Conservation (phyloP, 2,329 filamentous ascomycete species). For the Colletotrichum chlorophyti region DNA sequence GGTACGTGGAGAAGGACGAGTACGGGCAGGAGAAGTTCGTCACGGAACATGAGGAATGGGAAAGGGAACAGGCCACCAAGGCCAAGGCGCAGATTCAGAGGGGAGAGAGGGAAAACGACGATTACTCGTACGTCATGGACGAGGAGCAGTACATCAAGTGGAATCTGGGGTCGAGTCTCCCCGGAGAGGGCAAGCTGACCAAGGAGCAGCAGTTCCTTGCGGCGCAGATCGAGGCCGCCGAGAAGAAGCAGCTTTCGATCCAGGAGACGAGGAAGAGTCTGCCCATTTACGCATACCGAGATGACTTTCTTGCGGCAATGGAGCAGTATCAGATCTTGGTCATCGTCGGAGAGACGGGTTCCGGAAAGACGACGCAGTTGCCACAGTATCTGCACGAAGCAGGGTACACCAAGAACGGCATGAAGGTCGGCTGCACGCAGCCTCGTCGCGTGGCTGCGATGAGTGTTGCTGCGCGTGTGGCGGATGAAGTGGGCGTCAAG, state of each 20-base stretch:
- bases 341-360: conserved; percentile 93
- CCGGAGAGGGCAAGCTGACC: conserved; percentile 76
- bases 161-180: conserved; percentile 75
- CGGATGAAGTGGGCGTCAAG: conserved; percentile 90
- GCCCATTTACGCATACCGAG: conserved; percentile 87
- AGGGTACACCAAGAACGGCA: conserved; percentile 82
- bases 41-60: conserved; percentile 96
- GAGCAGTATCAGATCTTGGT: conserved; percentile 86
- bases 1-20: conserved; percentile 87
- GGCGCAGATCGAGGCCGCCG: conserved; percentile 84
- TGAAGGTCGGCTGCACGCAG: conserved; percentile 92
- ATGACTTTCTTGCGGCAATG: conserved; percentile 87
- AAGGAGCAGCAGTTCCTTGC: conserved; percentile 82
- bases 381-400: conserved; percentile 94
- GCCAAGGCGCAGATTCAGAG: conserved; percentile 85
- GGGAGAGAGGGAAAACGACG: conserved; percentile 76
- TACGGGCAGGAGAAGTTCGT: conserved; percentile 88
- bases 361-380: conserved; percentile 94
- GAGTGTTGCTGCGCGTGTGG: conserved; percentile 95
- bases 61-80: conserved; percentile 85
- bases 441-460: conserved; percentile 95
- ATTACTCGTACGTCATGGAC: conserved; percentile 95
- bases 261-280: conserved; percentile 90
- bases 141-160: conserved; percentile 88
- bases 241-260: conserved; percentile 86